Base-by-base conservation (phyloP, 768 basidiomycete genomes). In the Gyrodon lividus region DNA sequence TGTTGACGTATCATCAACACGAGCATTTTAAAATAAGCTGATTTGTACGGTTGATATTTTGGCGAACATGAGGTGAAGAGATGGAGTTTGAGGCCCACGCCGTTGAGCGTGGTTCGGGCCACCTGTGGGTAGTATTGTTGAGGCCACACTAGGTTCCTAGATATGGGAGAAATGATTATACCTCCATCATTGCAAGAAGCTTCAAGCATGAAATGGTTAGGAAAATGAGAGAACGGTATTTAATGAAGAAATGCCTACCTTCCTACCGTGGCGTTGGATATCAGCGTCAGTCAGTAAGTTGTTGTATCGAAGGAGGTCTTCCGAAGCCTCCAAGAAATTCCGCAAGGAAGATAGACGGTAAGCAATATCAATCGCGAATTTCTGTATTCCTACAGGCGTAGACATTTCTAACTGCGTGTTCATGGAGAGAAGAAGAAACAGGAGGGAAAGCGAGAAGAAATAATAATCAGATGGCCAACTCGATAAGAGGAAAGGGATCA, bases 181-280 rank as follows among this genome's bases (percentile, higher is more conserved):
- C 81, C 80, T 82, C 80, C 42, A 75, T 68, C 52, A 82, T 56
- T 20, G 71, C 66, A 45, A 82, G 70, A 45, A 82, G 69, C 81
- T 82, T 56, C 43, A 24, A 45, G 46, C n/a, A 26, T 39, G 24
- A 44, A 14, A 23, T n/a, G 2, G 35, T 22, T 59, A 28, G 59
- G 51, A 55, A 46, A 48, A 38, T 17, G 48, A 35, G 30, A 4
- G 5, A 45, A 22, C 5, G 3, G 19, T 28, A 30, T 52, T 40
- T 17, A 35, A 20, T 38, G 33, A 2, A 19, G 22, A 2, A 17
- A n/a, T 4, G 12, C 39, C 38, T 43, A 64, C 69, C 60, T 69
- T 69, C 60, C 66, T 61, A 23, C 55, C 58, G 13, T 69, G 59
- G 12, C 45, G 41, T 37, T 59, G 57, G 31, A 71, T 43, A 48